phyloP scores from a whole-genome alignment of 768 basidiomycete genomes.

The Macrolepiota dolichaula region DNA sequence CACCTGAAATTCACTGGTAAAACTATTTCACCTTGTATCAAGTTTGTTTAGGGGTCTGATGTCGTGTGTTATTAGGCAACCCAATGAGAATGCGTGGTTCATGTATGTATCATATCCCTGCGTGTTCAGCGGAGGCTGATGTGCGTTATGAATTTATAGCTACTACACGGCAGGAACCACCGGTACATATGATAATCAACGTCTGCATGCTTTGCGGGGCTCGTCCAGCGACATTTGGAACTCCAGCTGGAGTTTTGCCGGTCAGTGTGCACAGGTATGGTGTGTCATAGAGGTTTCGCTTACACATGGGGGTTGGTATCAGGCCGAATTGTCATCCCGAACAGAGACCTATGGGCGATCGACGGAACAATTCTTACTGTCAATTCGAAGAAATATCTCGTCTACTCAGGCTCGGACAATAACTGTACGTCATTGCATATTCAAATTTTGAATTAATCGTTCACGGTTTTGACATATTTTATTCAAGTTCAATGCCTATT shows the following conservation, averaged over 20 bases:
- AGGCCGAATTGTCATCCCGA: slow-evolving; percentile 28
- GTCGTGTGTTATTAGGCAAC: slow-evolving; percentile 8
- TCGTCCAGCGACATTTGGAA: slow-evolving; percentile 30
- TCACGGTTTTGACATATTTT: neutral
- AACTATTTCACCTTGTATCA: neutral
- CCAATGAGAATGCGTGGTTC: slow-evolving; percentile 23
- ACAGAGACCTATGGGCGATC: slow-evolving; percentile 32
- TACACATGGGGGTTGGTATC: neutral
- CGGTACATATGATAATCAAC: slow-evolving; percentile 30
- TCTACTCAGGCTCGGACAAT: slow-evolving; percentile 32
- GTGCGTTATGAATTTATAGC: slow-evolving; percentile 10
- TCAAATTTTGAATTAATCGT: neutral
- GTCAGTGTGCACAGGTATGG: slow-evolving; percentile 8
- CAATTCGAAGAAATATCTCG: slow-evolving; percentile 23
- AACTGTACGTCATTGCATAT: slow-evolving; percentile 16
- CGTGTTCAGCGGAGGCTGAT: neutral
- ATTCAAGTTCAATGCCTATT: slow-evolving; percentile 34
- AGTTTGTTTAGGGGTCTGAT: neutral
- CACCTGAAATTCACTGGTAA: slow-evolving; percentile 30
- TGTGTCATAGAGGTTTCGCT: neutral
- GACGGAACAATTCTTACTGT: slow-evolving; percentile 28
- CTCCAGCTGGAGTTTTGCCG: slow-evolving; percentile 28
- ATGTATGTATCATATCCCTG: slow-evolving; percentile 15
- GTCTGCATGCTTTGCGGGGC: slow-evolving; percentile 26
- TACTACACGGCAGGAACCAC: slow-evolving; percentile 29